Evolutionary conservation across 1,139 yeast species (phyloP).

Genomic region (Hanseniaspora sp.): DNA sequence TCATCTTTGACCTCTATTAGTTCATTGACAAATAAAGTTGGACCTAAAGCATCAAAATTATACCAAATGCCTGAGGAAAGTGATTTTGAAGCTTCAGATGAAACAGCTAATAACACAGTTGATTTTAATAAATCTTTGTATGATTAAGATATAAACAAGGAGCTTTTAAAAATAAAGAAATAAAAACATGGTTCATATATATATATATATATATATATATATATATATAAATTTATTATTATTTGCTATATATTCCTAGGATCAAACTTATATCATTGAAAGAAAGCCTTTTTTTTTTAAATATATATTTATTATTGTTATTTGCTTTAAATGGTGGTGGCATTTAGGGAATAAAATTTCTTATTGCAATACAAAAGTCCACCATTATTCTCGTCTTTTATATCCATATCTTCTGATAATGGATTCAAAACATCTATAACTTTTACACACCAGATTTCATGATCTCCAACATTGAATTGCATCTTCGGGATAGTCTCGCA

Average conservation of each 20-base stretch:
- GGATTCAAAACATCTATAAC: constrained; percentile 40
- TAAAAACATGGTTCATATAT: neutral
- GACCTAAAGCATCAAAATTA: neutral
- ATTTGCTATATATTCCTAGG: too few species aligned
- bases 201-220: neutral
- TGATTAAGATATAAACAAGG: neutral
- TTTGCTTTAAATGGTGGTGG: neutral
- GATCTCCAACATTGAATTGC: constrained; percentile 57
- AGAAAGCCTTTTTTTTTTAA: neutral
- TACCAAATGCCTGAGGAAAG: constrained; percentile 4
- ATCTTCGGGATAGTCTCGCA: constrained; percentile 40
- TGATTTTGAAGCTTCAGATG: neutral
- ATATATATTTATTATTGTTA: too few species aligned
- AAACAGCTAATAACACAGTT: neutral
- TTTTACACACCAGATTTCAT: constrained; percentile 77
- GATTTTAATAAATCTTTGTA: constrained; percentile 14
- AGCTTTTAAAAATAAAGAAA: neutral
- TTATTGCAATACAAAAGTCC: constrained; percentile 59
- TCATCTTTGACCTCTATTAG: constrained; percentile 30
- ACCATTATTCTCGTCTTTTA: constrained; percentile 34
- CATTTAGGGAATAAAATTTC: constrained; percentile 49
- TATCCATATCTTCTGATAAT: constrained; percentile 18
- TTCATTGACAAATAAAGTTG: constrained; percentile 6
- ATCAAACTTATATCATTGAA: neutral
- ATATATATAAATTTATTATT: neutral